A percentile compares a stretch with the other conserved stretches of the same genome.
phyloP scores from a whole-genome alignment of 306 rosid genomes.

The Urtica urens region DNA sequence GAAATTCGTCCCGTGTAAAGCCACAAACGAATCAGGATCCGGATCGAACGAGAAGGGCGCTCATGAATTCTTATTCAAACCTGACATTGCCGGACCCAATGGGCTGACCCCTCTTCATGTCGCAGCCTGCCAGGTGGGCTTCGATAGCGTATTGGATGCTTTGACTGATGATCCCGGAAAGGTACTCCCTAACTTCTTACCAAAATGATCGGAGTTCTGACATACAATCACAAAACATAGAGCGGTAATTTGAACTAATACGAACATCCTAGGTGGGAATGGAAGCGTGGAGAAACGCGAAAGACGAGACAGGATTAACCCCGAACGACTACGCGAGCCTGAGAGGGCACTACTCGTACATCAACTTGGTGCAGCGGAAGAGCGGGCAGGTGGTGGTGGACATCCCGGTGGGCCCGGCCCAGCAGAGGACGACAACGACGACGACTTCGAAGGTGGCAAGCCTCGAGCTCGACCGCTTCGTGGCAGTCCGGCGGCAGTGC shows the following conservation, averaged over 20 bases:
- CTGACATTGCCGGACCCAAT: conserved; percentile 52
- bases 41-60: conserved; percentile 26
- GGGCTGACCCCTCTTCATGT: conserved; percentile 86
- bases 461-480: conserved; percentile 40
- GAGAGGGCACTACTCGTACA: conserved; percentile 46
- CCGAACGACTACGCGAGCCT: conserved; percentile 64
- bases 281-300: conserved; percentile 67
- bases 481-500: conserved; percentile 22
- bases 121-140: conserved; percentile 60
- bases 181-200: conserved; percentile 27
- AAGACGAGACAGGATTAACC: conserved; percentile 52
- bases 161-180: conserved; percentile 77
- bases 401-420: conserved; percentile 36
- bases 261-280: conserved; percentile 75
- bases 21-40: conserved; percentile 21
- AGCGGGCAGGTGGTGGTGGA: conserved; percentile 54
- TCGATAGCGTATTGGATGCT: conserved; percentile 63
- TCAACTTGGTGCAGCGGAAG: conserved; percentile 56
- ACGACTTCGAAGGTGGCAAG: conserved; percentile 27
- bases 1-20: conserved; percentile 35
- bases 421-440: conserved; percentile 28
- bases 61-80: conserved; percentile 49
- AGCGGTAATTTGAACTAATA: too few species aligned
- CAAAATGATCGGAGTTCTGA: too few species aligned
- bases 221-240: too few species aligned